Evolutionary conservation across 1,284 basidiomycete genomes (phyloP), one percentile per base, ranked within the genome.

Genomic region (Peniophora sp.): DNA sequence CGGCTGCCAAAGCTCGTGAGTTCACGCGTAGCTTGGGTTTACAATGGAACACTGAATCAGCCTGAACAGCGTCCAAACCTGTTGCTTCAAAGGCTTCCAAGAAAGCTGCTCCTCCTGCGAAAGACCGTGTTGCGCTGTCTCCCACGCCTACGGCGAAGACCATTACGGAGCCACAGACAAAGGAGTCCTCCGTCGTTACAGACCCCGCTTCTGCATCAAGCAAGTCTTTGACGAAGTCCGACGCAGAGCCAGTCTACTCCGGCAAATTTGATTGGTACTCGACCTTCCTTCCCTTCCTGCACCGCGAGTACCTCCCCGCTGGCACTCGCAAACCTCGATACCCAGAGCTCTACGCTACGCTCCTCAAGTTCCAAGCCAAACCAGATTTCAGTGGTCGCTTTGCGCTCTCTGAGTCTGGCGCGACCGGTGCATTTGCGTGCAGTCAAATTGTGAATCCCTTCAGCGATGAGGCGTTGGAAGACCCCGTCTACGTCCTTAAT

Each of bases 191-290:
- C 27, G 6, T 12, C 27, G 5, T 12, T 12, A 32, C 5, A 32
- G 27, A 32, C 27, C 6, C 12, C 27, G 27, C 27, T 5, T 5
- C 27, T 32, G 27, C 27, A 6, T 32, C 27, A 6, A 32, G 6
- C 12, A 32, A 12, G 27, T 32, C 27, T 32, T 32, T 12, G 5
- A 32, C 27, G 5, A 32, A 12, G 27, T 32, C 27, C 5, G 27
- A 5, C 12, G 5, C 39, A 41, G 20, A 41, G 39, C 39, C 39
- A 8, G 39, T 11, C n/a, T 54, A 47, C 41, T 17, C 45, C 11
- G 53, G 53, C 27, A 54, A 54, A 25, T 54, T 54, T 47, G 53
- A 54, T 47, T 27, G 51, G 11, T 54, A 51, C 47, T 41, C 39
- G 14, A 51, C 53, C 2, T 10, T 38, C 3, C 46, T 48, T 12